A percentile compares a stretch with the other conserved stretches of the same genome.
Evolutionary conservation across 345 rosid genomes (phyloP).

Genomic region (Salix purpurea): DNA sequence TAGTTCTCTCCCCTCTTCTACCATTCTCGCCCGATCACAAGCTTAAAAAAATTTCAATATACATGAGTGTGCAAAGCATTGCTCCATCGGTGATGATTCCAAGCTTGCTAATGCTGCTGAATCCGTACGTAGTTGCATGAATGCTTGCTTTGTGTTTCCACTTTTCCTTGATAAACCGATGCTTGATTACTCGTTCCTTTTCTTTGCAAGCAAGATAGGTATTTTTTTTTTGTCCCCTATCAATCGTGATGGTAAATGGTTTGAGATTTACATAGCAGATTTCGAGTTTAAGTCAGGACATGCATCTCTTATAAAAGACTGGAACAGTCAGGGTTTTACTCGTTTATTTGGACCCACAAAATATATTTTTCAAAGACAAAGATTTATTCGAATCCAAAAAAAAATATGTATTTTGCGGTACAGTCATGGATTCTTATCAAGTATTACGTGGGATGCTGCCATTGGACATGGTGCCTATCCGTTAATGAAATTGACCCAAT

Average conservation of each 20-base stretch:
- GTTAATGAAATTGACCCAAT: not conserved
- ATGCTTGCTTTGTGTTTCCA: not conserved
- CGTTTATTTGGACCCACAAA: too few species aligned
- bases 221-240: too few species aligned
- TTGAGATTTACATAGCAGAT: too few species aligned
- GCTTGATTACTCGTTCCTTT: not conserved
- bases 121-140: not conserved
- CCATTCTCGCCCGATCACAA: not conserved
- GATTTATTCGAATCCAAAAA: too few species aligned
- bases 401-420: not conserved
- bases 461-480: not conserved
- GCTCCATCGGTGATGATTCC: not conserved
- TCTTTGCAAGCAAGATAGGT: not conserved
- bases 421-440: not conserved
- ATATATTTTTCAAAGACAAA: too few species aligned
- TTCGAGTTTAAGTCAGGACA: too few species aligned
- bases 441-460: not conserved
- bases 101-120: not conserved
- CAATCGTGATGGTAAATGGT: fast-evolving
- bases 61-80: not conserved
- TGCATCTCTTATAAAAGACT: fast-evolving
- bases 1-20: too few species aligned
- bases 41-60: not conserved
- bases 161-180: not conserved
- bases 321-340: fast-evolving